A percentile compares a stretch with the other conserved stretches of the same genome.
Evolutionary conservation across 2,329 filamentous ascomycete species (phyloP).

Genomic region (Fusarium fujikuroi): DNA sequence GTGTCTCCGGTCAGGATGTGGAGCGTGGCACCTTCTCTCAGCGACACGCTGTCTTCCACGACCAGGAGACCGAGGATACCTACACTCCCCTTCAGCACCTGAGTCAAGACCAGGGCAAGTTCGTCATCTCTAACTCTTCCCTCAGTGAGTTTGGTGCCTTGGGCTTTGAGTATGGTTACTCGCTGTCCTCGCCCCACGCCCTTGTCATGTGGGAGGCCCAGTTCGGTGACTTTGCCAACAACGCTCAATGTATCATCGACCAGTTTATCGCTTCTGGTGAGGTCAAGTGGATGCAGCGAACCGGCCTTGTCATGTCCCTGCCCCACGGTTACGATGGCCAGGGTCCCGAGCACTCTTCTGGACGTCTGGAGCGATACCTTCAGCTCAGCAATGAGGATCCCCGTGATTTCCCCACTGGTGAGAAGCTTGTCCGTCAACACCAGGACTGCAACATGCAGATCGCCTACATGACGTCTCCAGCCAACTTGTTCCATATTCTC

Average conservation of each 20-base stretch:
- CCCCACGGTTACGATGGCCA: constrained; percentile 99
- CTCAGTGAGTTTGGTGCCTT: constrained; percentile 77
- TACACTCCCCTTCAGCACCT: constrained; percentile 93
- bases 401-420: constrained; percentile 85
- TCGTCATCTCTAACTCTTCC: constrained; percentile 97
- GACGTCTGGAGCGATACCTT: constrained; percentile 95
- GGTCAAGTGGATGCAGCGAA: constrained; percentile 98
- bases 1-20: constrained; percentile 97
- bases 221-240: constrained; percentile 99
- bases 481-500: constrained; percentile 96
- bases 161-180: constrained; percentile 99
- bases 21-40: constrained; percentile 99
- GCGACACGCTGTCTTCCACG: constrained; percentile 95
- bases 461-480: constrained; percentile 94
- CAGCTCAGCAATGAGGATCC: constrained; percentile 98
- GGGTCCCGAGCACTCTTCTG: constrained; percentile 97
- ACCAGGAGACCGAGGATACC: constrained; percentile 92
- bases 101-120: constrained; percentile 90
- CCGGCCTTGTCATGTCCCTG: constrained; percentile 93
- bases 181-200: constrained; percentile 93
- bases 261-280: constrained; percentile 98
- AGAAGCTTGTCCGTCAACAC: constrained; percentile 95
- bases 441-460: constrained; percentile 99
- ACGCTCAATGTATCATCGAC: constrained; percentile 98
- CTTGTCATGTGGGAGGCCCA: constrained; percentile 99